Evolutionary conservation across 2,329 filamentous ascomycete genomes (phyloP).

Genomic region (Cladosporium halotolerans): DNA sequence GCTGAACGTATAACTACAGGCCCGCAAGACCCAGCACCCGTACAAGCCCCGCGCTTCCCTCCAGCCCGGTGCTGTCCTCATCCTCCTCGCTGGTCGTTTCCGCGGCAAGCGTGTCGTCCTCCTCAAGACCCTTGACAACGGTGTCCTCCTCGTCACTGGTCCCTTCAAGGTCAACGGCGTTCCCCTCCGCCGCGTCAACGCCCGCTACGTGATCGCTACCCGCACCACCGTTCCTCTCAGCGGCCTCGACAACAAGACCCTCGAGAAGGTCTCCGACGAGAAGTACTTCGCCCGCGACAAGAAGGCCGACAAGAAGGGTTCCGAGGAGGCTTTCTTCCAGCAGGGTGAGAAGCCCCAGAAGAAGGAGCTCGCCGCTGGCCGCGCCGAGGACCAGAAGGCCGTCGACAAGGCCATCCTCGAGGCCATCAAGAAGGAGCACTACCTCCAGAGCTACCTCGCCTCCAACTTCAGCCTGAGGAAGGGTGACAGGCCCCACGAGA

Average conservation of each 20-base stretch:
- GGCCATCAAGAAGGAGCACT: slow-evolving; percentile 96
- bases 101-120: slow-evolving; percentile 99
- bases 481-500: slow-evolving; percentile 99
- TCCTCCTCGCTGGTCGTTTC: slow-evolving; percentile 98
- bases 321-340: slow-evolving; percentile 98
- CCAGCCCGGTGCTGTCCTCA: slow-evolving; percentile 91
- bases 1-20: slow-evolving; percentile 47
- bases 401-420: slow-evolving; percentile 93
- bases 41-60: slow-evolving; percentile 84
- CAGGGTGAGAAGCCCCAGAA: slow-evolving; percentile 98
- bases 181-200: slow-evolving; percentile 86
- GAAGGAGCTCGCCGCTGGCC: slow-evolving; percentile 89
- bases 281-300: slow-evolving; percentile 98
- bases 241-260: slow-evolving; percentile 64
- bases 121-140: slow-evolving; percentile 95
- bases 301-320: slow-evolving; percentile 81
- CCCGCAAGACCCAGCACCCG: slow-evolving; percentile 87
- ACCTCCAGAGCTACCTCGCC: slow-evolving; percentile 88
- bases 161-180: slow-evolving; percentile 99
- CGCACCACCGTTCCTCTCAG: slow-evolving; percentile 77
- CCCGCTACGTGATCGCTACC: slow-evolving; percentile 89
- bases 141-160: slow-evolving; percentile 96
- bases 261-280: slow-evolving; percentile 72
- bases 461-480: slow-evolving; percentile 98
- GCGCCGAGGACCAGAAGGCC: slow-evolving; percentile 95